Conservation (phyloP, 2,329 filamentous ascomycete species). For the Talaromyces sp. region DNA sequence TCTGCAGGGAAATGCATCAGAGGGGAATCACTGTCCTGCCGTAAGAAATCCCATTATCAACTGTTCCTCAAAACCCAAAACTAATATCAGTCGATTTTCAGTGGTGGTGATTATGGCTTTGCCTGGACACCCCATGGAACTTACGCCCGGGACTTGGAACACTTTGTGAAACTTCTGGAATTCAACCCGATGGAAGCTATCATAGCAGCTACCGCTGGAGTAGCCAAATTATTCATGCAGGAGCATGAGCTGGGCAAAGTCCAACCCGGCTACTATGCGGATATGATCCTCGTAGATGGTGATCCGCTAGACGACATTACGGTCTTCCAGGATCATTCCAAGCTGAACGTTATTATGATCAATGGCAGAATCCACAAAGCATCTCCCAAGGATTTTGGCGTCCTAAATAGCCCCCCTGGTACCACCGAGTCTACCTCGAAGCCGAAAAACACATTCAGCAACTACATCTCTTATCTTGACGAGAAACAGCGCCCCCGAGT, state of each 20-base stretch:
- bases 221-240: conserved; percentile 39
- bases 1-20: conserved; percentile 40
- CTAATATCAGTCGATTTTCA: too few species aligned
- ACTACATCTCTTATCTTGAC: conserved; percentile 1
- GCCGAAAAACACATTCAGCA: background rate
- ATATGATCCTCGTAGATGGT: conserved; percentile 44
- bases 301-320: conserved; percentile 39
- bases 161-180: conserved; percentile 42
- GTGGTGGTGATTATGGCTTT: conserved; percentile 39
- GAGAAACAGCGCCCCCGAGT: conserved; percentile 21
- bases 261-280: conserved; percentile 37
- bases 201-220: conserved; percentile 37
- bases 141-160: conserved; percentile 43
- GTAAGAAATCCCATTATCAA: too few species aligned
- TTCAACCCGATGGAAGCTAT: conserved; percentile 43
- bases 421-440: background rate
- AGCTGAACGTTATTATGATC: conserved; percentile 43
- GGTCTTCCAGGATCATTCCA: conserved; percentile 39
- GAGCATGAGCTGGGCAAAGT: conserved; percentile 35
- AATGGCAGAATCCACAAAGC: conserved; percentile 45
- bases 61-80: too few species aligned
- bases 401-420: too few species aligned
- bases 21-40: conserved; percentile 44
- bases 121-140: conserved; percentile 46
- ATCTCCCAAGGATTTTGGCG: background rate